Evolutionary conservation across 2,329 filamentous ascomycete genomes (phyloP), one percentile per base, ranked within the genome.

Genomic region (Aspergillus awamori): DNA sequence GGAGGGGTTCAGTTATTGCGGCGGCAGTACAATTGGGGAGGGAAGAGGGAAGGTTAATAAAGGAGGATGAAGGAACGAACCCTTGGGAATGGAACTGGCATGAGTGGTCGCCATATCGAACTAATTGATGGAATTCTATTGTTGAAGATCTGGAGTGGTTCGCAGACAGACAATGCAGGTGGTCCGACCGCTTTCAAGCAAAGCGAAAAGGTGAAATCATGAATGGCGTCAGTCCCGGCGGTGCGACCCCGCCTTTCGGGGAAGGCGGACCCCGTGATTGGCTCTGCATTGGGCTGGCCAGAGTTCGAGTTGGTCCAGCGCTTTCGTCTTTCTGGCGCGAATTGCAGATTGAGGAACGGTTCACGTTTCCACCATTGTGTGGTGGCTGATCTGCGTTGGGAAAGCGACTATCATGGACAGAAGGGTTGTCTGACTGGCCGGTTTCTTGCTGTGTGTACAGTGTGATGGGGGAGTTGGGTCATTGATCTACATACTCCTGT

Each of bases 141-240:
- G 15, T 24, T 8, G 41, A 45, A 36, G 33, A 45, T 24, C 8
- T 45, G 20, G 41, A 22, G 20, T 22, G 39, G 10, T 28, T 11
- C 17, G 33, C 28, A 30, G 38, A 22, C 36, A 4, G 15, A 45
- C n/a, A 53, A 28, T 30, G 45, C 22, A 30, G 26, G 39, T 22
- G 24, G 56, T 36, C 48, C 22, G 17, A 58, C 30, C 20, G 36
- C 38, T 47, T 45, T 56, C 33, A 54, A 39, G 58, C 56, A 57
- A 51, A 53, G 11, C 33, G 41, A 53, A 51, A 45, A 58, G 38
- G 60, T 62, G 61, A 63, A 59, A 60, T 63, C 62, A 65, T 68
- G 59, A 57, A 68, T 67, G 65, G 63, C 66, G 62, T 68, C 65
- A 68, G 61, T 59, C 61, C 61, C 62, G 66, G 63, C 60, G 4